Conservation (phyloP, 2,329 filamentous ascomycete species). For the Hymenoscyphus fraxineus region DNA sequence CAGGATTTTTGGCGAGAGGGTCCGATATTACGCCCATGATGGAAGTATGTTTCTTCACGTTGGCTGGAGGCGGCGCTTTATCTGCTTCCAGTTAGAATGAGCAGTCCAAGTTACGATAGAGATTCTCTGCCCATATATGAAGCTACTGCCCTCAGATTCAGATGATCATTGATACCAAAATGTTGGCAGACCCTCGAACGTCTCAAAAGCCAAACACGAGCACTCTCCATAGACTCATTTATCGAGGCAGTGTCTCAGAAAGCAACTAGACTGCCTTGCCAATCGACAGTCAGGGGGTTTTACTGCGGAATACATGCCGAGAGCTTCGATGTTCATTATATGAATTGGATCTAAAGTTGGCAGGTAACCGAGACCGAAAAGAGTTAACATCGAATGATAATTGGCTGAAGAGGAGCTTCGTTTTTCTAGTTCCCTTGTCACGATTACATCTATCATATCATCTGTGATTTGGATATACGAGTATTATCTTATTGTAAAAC, state of each 20-base stretch:
- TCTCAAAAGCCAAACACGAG: not conserved
- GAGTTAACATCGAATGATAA: not conserved
- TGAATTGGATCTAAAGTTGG: not conserved
- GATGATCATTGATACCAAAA: not conserved
- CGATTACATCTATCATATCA: not conserved
- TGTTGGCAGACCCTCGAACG: not conserved
- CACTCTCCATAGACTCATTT: not conserved
- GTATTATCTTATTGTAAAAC: not conserved
- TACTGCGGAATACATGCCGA: not conserved
- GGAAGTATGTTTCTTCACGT: not conserved
- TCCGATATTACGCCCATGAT: not conserved
- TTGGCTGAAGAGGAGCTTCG: not conserved
- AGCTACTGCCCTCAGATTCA: not conserved
- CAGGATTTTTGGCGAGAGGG: constrained; percentile 7
- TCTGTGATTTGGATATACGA: not conserved
- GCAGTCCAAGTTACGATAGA: not conserved
- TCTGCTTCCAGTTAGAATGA: not conserved
- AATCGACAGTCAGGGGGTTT: not conserved
- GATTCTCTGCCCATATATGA: not conserved
- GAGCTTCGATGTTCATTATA: not conserved
- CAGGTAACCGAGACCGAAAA: not conserved
- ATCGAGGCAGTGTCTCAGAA: not conserved
- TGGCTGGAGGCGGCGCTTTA: not conserved
- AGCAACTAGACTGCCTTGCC: not conserved
- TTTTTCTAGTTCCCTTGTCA: not conserved